Evolutionary conservation across 805 yeast species (phyloP).

Genomic region (Saccharomycopsis sp.): DNA sequence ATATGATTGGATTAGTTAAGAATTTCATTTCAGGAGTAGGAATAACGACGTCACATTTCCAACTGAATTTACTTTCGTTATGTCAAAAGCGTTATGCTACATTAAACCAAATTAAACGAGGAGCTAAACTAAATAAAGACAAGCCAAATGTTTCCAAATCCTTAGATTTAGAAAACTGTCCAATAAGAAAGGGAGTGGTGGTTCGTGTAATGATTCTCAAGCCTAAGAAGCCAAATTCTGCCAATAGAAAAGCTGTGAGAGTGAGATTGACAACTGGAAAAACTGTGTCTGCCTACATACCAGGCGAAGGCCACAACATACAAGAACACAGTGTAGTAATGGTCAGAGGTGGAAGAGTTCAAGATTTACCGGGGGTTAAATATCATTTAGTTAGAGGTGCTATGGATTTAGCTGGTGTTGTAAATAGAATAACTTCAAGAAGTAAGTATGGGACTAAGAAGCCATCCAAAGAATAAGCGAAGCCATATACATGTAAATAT

Average conservation of each 20-base stretch:
- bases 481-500: neutral
- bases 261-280: constrained; percentile 88
- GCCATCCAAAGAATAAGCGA: constrained; percentile 43
- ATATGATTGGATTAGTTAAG: no score
- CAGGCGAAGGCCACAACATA: constrained; percentile 97
- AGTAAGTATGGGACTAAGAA: constrained; percentile 91
- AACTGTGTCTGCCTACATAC: constrained; percentile 85
- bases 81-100: constrained; percentile 47
- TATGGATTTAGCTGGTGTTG: constrained; percentile 89
- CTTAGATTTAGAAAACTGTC: constrained; percentile 78
- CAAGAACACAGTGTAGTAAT: constrained; percentile 96
- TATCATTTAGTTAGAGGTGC: constrained; percentile 92
- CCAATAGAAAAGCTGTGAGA: constrained; percentile 94
- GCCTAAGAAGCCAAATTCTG: constrained; percentile 98
- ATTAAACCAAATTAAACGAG: constrained; percentile 68
- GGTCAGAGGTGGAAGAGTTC: constrained; percentile 97
- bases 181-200: constrained; percentile 90
- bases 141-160: constrained; percentile 52
- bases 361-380: constrained; percentile 97
- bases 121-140: constrained; percentile 48
- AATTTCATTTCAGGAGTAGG: no score
- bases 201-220: constrained; percentile 88
- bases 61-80: no score
- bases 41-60: no score
- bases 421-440: constrained; percentile 82